phyloP scores from a whole-genome alignment of 352 stramenopile species.

The Phytophthora hybrid region DNA sequence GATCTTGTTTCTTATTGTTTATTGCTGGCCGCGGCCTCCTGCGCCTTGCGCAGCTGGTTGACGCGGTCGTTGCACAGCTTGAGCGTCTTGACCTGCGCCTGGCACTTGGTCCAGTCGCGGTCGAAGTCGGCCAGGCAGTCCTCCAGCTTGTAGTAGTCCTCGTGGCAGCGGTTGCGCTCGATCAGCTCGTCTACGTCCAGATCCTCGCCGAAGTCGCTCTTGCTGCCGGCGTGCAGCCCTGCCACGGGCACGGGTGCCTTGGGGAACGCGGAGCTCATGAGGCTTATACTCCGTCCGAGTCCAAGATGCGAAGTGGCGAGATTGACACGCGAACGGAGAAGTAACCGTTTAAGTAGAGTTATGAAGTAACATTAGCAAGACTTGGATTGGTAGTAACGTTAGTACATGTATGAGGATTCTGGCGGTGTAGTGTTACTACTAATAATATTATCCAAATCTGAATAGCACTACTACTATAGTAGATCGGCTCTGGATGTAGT shows the following conservation, averaged over 20 bases:
- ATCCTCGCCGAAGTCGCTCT: constrained; percentile 83
- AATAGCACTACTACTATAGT: no score
- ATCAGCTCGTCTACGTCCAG: constrained; percentile 89
- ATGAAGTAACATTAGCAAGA: no score
- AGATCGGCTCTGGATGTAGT: no score
- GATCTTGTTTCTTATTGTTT: constrained; percentile 8
- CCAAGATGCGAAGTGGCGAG: neutral
- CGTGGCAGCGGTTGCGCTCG: constrained; percentile 83
- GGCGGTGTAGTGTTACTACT: no score
- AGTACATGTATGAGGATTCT: no score
- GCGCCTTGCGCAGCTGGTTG: constrained; percentile 57
- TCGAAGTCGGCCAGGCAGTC: constrained; percentile 85
- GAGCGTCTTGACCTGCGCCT: constrained; percentile 81
- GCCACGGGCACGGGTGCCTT: constrained; percentile 50
- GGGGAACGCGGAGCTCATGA: constrained; percentile 29
- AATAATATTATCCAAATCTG: no score
- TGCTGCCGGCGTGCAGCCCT: constrained; percentile 79
- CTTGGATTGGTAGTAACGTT: no score
- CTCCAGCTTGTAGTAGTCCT: constrained; percentile 89
- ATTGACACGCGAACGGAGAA: constrained; percentile 6
- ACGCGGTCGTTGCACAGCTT: constrained; percentile 81
- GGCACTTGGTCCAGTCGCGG: constrained; percentile 90
- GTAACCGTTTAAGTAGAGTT: no score
- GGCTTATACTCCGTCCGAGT: neutral
- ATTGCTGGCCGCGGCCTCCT: constrained; percentile 25